These are phyloP conservation scores for Blastomyces emzantsi DNA, from an alignment of 2,329 filamentous ascomycete genomes.

Conservation along the genomic window DNA sequence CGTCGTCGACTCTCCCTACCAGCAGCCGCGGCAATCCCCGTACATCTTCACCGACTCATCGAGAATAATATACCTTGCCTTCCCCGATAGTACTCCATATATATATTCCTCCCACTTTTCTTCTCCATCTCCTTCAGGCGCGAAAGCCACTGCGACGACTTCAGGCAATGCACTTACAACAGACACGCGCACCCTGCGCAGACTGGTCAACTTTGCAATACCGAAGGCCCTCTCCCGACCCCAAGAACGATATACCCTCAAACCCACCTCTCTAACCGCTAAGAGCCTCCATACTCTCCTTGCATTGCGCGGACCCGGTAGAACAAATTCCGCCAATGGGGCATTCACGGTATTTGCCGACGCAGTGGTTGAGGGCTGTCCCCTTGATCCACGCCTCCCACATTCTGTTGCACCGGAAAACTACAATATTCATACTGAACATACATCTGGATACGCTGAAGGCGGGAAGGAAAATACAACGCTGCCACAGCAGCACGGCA, in stretches of 20 bases:
- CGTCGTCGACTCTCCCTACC: slow-evolving; percentile 72
- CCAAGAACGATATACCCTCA: slow-evolving; percentile 60
- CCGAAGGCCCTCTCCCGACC: slow-evolving; percentile 73
- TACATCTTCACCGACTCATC: slow-evolving; percentile 49
- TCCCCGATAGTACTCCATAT: slow-evolving; percentile 69
- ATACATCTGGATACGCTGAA: background rate
- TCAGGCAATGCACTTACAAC: slow-evolving; percentile 20
- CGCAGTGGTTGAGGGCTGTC: slow-evolving; percentile 45
- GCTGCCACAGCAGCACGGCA: slow-evolving; percentile 8
- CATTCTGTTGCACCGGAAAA: slow-evolving; percentile 27
- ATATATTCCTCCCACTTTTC: slow-evolving; percentile 54
- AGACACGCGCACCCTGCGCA: slow-evolving; percentile 57
- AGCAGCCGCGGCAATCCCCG: slow-evolving; percentile 38
- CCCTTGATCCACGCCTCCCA: slow-evolving; percentile 40
- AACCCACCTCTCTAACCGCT: slow-evolving; percentile 58
- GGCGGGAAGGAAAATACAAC: slow-evolving; percentile 17
- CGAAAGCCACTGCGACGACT: background rate
- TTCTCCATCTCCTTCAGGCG: slow-evolving; percentile 26
- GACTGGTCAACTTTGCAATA: slow-evolving; percentile 66
- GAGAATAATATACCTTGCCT: slow-evolving; percentile 68
- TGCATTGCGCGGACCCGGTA: slow-evolving; percentile 57
- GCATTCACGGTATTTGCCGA: slow-evolving; percentile 74
- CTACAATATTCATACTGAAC: slow-evolving; percentile 16
- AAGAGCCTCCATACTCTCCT: slow-evolving; percentile 63
- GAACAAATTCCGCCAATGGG: slow-evolving; percentile 62